phyloP scores from a whole-genome alignment of 192 early-diverging fungal genomes.

The Diversispora eburnea region DNA sequence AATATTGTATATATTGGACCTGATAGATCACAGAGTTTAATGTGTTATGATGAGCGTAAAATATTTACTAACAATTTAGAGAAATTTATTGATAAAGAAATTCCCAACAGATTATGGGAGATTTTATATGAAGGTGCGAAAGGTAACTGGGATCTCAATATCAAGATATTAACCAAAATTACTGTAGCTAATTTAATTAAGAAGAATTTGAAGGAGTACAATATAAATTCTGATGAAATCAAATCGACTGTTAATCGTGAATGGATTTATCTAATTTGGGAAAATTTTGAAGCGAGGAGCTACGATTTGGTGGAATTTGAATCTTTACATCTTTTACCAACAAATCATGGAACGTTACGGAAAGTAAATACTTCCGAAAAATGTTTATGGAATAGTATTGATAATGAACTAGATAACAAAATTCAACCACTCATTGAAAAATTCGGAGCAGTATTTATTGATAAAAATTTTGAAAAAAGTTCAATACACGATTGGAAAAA shows the following conservation, averaged over 20 bases:
- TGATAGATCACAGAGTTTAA: background rate
- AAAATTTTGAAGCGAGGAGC: background rate
- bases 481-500: background rate
- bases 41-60: background rate
- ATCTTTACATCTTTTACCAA: constrained; percentile 4
- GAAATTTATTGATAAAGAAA: constrained; percentile 13
- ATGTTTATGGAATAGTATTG: background rate
- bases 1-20: constrained; percentile 9
- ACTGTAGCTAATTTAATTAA: background rate
- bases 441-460: constrained; percentile 4
- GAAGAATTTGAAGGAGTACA: background rate
- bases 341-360: background rate
- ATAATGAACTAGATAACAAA: background rate
- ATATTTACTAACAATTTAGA: background rate
- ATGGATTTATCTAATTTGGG: constrained; percentile 11
- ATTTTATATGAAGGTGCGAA: background rate
- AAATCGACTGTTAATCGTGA: background rate
- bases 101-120: background rate
- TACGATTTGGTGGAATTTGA: background rate
- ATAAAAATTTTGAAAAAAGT: background rate
- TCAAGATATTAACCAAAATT: background rate
- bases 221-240: background rate
- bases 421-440: background rate
- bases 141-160: background rate
- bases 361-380: background rate